Evolutionary conservation across 2,329 filamentous ascomycete genomes (phyloP).

Genomic region (Colletotrichum australisinense): DNA sequence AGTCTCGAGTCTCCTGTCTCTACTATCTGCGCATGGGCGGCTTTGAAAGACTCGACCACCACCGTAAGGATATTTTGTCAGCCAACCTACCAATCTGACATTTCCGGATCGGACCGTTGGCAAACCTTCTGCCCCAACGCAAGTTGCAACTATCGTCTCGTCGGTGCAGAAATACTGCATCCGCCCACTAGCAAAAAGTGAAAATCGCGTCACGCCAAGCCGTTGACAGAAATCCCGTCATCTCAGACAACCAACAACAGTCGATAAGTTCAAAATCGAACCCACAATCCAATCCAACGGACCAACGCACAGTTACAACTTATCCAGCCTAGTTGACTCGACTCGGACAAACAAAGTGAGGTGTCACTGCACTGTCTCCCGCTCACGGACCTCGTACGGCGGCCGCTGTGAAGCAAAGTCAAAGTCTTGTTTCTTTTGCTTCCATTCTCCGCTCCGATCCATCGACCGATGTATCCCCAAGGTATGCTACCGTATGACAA

Average conservation of each 20-base stretch:
- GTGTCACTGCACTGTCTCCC: background rate
- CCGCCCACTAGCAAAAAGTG: background rate
- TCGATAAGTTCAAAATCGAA: no score
- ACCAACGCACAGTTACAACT: background rate
- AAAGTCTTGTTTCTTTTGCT: background rate
- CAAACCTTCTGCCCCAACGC: background rate
- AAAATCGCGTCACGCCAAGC: background rate
- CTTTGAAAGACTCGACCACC: background rate
- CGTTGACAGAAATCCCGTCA: background rate
- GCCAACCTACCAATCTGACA: background rate
- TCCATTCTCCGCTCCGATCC: background rate
- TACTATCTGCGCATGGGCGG: background rate
- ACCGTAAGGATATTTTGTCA: background rate
- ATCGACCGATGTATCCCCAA: background rate
- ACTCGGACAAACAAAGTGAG: background rate
- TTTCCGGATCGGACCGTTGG: background rate
- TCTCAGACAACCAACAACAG: background rate
- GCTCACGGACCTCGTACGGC: slow-evolving; percentile 7
- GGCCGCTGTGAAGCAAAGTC: background rate
- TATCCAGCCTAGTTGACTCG: background rate
- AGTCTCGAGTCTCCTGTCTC: background rate
- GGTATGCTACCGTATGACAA: background rate
- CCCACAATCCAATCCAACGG: background rate
- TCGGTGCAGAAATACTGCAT: background rate
- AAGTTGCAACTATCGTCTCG: background rate